Conservation (phyloP, 805 yeast species). For the Ogataea neopini region DNA sequence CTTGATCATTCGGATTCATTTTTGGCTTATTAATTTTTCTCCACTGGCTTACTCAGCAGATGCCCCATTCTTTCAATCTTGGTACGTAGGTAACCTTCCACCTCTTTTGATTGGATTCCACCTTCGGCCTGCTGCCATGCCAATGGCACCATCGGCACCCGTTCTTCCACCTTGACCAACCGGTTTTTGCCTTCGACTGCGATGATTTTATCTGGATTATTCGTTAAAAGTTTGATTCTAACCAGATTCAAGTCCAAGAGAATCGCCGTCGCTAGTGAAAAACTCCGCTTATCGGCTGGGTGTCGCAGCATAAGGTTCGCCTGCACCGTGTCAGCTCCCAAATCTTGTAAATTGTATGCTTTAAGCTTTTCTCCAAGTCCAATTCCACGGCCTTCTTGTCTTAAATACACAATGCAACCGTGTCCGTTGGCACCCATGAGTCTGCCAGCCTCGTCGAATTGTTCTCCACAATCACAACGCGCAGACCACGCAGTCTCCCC, state of each 20-base stretch:
- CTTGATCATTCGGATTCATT: too few species aligned
- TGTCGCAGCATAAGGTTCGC: constrained; percentile 91
- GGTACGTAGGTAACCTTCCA: constrained; percentile 90
- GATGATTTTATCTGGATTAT: constrained; percentile 92
- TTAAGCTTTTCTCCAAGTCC: constrained; percentile 97
- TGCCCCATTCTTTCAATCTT: constrained; percentile 98
- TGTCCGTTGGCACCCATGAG: constrained; percentile 83
- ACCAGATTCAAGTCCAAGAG: constrained; percentile 75
- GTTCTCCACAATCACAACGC: constrained; percentile 99
- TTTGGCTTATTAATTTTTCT: background rate
- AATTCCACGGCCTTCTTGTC: constrained; percentile 98
- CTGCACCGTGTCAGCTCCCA: constrained; percentile 98
- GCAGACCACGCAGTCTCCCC: constrained; percentile 99
- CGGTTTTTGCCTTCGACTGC: constrained; percentile 90
- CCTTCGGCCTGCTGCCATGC: constrained; percentile 68
- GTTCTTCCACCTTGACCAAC: constrained; percentile 72
- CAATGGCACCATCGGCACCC: constrained; percentile 96
- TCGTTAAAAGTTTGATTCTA: constrained; percentile 78
- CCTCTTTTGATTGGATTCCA: constrained; percentile 82
- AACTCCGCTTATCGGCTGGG: constrained; percentile 97
- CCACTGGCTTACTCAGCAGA: constrained; percentile 52
- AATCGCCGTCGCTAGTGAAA: constrained; percentile 91
- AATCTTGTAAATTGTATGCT: constrained; percentile 94
- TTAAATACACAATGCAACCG: constrained; percentile 91
- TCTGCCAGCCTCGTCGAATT: constrained; percentile 96